Base-by-base conservation (phyloP, 768 basidiomycete genomes). In the Calocybe indica region DNA sequence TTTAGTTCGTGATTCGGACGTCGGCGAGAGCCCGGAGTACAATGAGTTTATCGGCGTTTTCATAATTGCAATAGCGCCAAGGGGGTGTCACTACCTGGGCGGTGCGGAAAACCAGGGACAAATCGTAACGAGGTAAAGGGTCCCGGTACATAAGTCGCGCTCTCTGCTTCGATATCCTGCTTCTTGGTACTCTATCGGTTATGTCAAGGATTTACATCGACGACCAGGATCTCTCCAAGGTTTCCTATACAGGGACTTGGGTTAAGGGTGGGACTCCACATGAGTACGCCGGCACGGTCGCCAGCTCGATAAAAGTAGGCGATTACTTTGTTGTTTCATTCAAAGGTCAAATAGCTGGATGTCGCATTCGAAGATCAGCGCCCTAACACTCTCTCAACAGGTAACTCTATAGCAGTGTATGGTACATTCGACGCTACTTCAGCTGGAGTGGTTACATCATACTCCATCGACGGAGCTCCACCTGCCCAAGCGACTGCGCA, bases 251-350 rank as follows among this genome's bases (percentile, higher is more conserved):
- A 31, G 70, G 69, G 2, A 58, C 45, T 6, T 72, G 70, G 70
- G 35, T 48, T 6, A 35, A n/a, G 8, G 67, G 69, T 2, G 70
- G 69, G 0, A 48, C 55, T 5, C 1, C 53, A 1, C 7, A 39
- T 0, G 66, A 72, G 39, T 53, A 62, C 43, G 53, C 53, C 4
- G 54, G 45, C 5, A 72, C 68, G 0, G 65, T 69, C 0, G 52
- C 58, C 12, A 67, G 67, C 46, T 70, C 70, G 8, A 60, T 63
- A 5, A 50, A 40, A 9, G 62, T 57, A 15, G 67, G 67, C 3
- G 66, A 69, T 48, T 64, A 46, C 13, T 65, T 71, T 37, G 58
- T 56, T 1, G 66, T 71, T 4, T 52, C 57, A 6, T 72, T 72
- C 53, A 59, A 45, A 40, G 70, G 69, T 68, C 33, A 15, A 42